Percentiles rank a stretch among this genome's conserved stretches.
Evolutionary conservation across 1,284 basidiomycete species (phyloP).

Genomic region (Trametes hirsuta): DNA sequence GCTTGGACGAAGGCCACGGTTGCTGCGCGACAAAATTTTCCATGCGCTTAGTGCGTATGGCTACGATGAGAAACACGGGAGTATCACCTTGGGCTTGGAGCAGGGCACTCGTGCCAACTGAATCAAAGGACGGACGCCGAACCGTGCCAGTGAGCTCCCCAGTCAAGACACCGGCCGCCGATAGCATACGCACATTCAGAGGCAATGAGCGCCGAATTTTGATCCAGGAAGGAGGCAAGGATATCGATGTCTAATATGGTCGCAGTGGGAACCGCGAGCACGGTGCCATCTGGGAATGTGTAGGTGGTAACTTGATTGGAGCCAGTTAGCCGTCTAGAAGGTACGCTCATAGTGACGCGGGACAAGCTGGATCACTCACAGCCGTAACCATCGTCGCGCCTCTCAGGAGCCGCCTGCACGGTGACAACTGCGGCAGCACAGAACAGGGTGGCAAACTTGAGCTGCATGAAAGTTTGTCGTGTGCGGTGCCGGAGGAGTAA

Average conservation of each 20-base stretch:
- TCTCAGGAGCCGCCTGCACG: conserved; percentile 2
- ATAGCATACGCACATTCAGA: background rate
- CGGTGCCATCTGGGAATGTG: conserved; percentile 3
- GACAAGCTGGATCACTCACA: background rate
- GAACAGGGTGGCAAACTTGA: background rate
- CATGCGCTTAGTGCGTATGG: no score
- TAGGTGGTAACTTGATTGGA: background rate
- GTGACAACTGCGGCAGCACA: background rate
- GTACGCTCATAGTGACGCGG: background rate
- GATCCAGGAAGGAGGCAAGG: conserved; percentile 1
- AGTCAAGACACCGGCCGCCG: background rate
- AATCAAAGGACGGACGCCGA: no score
- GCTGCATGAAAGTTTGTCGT: background rate
- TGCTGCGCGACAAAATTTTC: background rate
- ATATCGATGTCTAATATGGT: background rate
- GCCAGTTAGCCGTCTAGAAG: background rate
- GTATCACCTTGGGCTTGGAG: conserved; percentile 6
- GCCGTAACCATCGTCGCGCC: background rate
- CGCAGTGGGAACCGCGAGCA: background rate
- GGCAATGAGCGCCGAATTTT: background rate
- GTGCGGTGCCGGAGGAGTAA: no score
- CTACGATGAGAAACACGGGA: background rate
- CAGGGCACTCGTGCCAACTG: conserved; percentile 6
- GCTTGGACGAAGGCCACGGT: conserved; percentile 12
- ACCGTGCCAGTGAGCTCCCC: background rate